Evolutionary conservation across 495 filamentous ascomycete species (phyloP).

Genomic region (Penicillium goetzii): DNA sequence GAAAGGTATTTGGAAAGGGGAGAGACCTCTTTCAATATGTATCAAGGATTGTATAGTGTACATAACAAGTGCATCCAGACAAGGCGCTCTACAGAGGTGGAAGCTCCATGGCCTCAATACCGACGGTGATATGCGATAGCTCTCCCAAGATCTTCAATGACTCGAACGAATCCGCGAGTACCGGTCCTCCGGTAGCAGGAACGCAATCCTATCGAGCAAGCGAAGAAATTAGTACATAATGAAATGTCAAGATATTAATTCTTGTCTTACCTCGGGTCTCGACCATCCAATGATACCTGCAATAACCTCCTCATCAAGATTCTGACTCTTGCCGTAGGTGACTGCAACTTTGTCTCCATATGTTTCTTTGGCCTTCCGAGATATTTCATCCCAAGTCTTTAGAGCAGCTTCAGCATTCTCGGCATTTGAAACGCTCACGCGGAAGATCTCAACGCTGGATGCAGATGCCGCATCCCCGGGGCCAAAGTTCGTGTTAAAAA

Average conservation of each 20-base stretch:
- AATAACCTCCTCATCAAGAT: constrained; percentile 5
- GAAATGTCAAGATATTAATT: not conserved
- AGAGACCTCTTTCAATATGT: not conserved
- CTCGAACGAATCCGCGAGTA: not conserved
- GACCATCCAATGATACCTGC: constrained; percentile 20
- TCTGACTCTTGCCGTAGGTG: constrained; percentile 16
- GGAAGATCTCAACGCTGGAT: constrained; percentile 11
- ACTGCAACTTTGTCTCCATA: not conserved
- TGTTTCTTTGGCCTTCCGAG: not conserved
- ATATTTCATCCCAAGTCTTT: constrained; percentile 3
- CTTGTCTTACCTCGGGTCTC: constrained; percentile 11
- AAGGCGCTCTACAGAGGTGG: not conserved
- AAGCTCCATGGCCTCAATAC: not conserved
- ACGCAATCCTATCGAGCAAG: not conserved
- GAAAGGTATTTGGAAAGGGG: not conserved
- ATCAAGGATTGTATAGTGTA: not conserved
- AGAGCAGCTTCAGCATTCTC: not conserved
- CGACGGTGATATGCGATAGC: not conserved
- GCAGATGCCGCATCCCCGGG: constrained; percentile 3
- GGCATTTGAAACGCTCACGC: not conserved
- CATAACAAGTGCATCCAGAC: not conserved
- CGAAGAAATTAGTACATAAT: not conserved
- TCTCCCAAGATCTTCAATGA: not conserved
- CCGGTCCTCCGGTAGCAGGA: not conserved
- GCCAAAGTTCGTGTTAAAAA: constrained; percentile 11